Conservation (phyloP, 176 grass and related monocot genomes). For the Avena sativa region DNA sequence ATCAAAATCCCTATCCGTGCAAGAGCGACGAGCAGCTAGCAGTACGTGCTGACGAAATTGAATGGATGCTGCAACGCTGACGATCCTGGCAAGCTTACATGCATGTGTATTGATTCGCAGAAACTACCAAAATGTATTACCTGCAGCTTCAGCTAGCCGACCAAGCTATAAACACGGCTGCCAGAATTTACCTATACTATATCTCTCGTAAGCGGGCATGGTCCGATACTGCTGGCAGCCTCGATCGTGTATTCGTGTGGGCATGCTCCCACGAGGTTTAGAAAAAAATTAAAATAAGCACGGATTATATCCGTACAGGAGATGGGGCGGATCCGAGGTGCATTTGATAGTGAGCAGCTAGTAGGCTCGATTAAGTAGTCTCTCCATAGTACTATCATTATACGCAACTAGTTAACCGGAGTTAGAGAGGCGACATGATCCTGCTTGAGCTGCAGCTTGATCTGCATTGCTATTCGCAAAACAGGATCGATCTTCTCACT, state of each 20-base stretch:
- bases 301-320: not conserved
- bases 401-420: not conserved
- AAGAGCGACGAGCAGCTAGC: not conserved
- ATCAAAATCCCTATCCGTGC: not conserved
- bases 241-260: not conserved
- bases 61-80: slow-evolving; percentile 5
- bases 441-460: not conserved
- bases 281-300: not conserved
- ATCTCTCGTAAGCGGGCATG: not conserved
- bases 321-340: slow-evolving; percentile 27
- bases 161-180: slow-evolving; percentile 17
- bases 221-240: slow-evolving; percentile 10
- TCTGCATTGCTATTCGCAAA: not conserved
- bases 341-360: not conserved
- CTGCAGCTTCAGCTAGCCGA: not conserved
- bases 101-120: not conserved
- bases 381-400: not conserved
- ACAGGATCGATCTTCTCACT: slow-evolving; percentile 6
- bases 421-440: slow-evolving; percentile 22
- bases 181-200: not conserved
- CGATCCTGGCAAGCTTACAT: not conserved
- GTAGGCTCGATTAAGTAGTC: not conserved
- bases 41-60: not conserved
- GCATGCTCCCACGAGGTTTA: too few species aligned
- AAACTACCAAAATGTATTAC: slow-evolving; percentile 17